phyloP scores from a whole-genome alignment of 2,329 filamentous ascomycete species.

The Cladosporium sp. region DNA sequence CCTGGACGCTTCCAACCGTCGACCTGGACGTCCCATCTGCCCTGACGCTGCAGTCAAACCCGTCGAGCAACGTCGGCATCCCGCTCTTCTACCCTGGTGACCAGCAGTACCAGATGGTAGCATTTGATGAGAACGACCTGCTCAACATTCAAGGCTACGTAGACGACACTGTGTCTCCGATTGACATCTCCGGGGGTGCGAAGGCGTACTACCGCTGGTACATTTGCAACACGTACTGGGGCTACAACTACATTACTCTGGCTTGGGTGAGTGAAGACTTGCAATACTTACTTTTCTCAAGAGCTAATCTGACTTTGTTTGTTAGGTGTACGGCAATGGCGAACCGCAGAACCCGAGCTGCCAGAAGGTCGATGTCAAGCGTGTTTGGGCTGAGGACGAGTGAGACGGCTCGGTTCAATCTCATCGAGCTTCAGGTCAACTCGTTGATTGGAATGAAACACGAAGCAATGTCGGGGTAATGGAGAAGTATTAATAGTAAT shows the following conservation, averaged over 20 bases:
- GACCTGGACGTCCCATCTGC: constrained; percentile 22
- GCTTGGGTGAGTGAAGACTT: constrained; percentile 31
- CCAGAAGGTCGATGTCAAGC: constrained; percentile 37
- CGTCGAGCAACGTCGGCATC: constrained; percentile 39
- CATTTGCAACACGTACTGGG: constrained; percentile 39
- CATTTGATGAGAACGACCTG: constrained; percentile 37
- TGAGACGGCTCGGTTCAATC: too few relatives aligned
- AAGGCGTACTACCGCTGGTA: constrained; percentile 41
- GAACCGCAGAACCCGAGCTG: constrained; percentile 45
- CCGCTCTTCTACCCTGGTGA: constrained; percentile 37
- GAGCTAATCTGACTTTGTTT: not conserved
- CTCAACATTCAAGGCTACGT: constrained; percentile 39
- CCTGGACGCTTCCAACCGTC: constrained; percentile 29
- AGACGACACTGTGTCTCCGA: constrained; percentile 37
- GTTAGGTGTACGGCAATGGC: constrained; percentile 29
- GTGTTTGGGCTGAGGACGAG: constrained; percentile 23
- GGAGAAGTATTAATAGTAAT: too few relatives aligned
- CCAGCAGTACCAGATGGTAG: constrained; percentile 25
- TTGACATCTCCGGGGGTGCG: constrained; percentile 18
- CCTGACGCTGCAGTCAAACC: constrained; percentile 22
- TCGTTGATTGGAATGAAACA: too few relatives aligned
- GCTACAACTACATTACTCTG: constrained; percentile 42
- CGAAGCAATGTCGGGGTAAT: too few relatives aligned
- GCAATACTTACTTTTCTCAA: not conserved
- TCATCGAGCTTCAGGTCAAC: too few relatives aligned